These are phyloP conservation scores for Pholiota conissans DNA, from an alignment of 768 basidiomycete genomes.

Conservation along the genomic window DNA sequence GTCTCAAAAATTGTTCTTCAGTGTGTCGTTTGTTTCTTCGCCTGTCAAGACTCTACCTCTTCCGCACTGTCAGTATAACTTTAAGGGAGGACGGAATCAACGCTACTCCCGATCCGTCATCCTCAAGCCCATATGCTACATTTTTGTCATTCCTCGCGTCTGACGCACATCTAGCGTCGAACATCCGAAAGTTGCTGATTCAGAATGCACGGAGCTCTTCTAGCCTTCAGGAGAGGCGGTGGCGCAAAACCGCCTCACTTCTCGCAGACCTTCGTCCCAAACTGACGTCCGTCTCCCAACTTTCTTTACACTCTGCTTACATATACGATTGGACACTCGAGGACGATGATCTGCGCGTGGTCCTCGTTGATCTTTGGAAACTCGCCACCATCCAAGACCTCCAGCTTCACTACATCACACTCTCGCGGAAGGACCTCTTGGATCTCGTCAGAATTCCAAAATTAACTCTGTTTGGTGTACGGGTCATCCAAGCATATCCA, in stretches of 20 bases:
- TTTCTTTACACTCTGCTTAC: slow-evolving; percentile 5
- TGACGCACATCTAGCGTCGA: background rate
- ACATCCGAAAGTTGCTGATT: slow-evolving; percentile 3
- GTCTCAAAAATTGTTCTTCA: slow-evolving; percentile 13
- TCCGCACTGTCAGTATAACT: slow-evolving; percentile 8
- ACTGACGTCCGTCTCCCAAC: background rate
- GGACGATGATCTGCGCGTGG: slow-evolving; percentile 2
- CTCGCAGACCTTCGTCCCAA: slow-evolving; percentile 1
- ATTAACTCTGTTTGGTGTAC: slow-evolving; percentile 12
- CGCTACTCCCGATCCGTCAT: background rate
- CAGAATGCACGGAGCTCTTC: background rate
- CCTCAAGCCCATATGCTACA: background rate
- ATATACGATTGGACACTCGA: slow-evolving; percentile 10
- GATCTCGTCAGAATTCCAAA: slow-evolving; percentile 5
- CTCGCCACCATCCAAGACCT: background rate
- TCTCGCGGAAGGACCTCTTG: slow-evolving; percentile 5
- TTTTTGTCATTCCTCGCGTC: slow-evolving; percentile 15
- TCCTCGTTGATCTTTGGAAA: slow-evolving; percentile 2
- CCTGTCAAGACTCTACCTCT: slow-evolving; percentile 14
- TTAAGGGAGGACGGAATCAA: slow-evolving; percentile 4
- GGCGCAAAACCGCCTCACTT: background rate
- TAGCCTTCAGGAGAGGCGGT: background rate
- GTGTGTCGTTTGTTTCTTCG: slow-evolving; percentile 10
- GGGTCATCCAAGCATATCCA: background rate
- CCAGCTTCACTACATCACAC: background rate